Percentiles rank a stretch among this genome's conserved stretches.
These are phyloP conservation scores for Aquilaria sinensis DNA, from an alignment of 345 rosid species.

Conservation along the genomic window DNA sequence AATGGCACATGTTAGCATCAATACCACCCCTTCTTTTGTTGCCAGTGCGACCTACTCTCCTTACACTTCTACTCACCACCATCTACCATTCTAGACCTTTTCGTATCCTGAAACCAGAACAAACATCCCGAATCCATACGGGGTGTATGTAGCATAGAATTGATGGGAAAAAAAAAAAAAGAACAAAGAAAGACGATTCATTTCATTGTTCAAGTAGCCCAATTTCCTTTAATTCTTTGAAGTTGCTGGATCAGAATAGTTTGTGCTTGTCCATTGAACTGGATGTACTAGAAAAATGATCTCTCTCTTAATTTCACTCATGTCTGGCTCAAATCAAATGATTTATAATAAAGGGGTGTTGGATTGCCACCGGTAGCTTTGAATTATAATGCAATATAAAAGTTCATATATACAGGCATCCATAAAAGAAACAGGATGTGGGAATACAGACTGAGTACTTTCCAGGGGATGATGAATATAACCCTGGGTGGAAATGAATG, in stretches of 20 bases:
- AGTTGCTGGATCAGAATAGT: conserved; percentile 3
- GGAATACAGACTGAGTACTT: background rate
- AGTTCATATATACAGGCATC: background rate
- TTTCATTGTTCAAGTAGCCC: background rate
- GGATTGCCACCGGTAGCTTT: too few species aligned
- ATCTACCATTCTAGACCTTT: conserved; percentile 23
- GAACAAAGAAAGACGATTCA: too few species aligned
- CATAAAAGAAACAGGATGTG: background rate
- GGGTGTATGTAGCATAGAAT: background rate
- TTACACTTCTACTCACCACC: conserved; percentile 19
- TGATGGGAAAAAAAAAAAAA: background rate
- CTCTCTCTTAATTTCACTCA: too few species aligned
- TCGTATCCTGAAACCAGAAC: too few species aligned
- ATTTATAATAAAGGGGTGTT: too few species aligned
- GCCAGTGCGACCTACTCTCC: conserved; percentile 24
- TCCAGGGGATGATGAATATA: background rate
- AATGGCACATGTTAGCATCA: background rate
- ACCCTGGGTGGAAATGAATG: background rate
- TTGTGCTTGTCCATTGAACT: background rate
- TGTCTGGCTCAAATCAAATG: too few species aligned
- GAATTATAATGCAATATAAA: too few species aligned
- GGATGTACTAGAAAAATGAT: too few species aligned
- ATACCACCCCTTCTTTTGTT: conserved; percentile 26
- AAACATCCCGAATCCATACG: too few species aligned
- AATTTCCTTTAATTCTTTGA: background rate